Base-by-base conservation (phyloP, 495 filamentous ascomycete species). In the Aspergillus affinis region DNA sequence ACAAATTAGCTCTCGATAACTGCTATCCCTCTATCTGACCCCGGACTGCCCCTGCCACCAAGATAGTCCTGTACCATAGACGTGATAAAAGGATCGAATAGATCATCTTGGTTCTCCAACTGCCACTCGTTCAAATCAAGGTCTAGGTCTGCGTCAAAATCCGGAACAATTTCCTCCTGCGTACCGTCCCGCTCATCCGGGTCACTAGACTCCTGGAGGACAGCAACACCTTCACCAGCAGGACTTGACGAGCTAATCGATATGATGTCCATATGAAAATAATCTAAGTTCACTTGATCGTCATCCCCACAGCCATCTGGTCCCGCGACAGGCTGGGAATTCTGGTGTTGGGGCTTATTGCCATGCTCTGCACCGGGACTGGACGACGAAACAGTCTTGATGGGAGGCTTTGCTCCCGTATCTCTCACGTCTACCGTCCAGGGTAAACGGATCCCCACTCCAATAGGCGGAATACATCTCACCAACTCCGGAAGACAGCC, bases 401-500 rank as follows among this genome's bases (percentile, higher is more conserved):
- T 6, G 7, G 8, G 29, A 17, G 36, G 0, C 36, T 0, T 41
- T 10, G 36, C 6, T 6, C 30, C 36, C 15, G 36, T 1, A 1
- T 41, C 12, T 10, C 36, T 41, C 1, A 13, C 2, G 15, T 41
- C 36, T 15, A 67, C 59, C 15, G 63, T 65, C 65, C 70, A 71
- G 2, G 72, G 69, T 4, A 73, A 58, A 15, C 58, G 58, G 9
- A 59, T 57, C n/a, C 66, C 69, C 6, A 62, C 46, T 6, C 66
- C 67, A 41, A 69, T 62, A 3, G 57, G 51, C 0, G 67, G 61
- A 15, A 72, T 63, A 5, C 68, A 63, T 0, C 69, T 62, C 2
- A 75, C 69, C 4, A 67, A 46, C n/a, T 65, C 61, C 15, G 72
- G 72, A 3, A 75, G 60, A 12, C 55, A 58, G 20, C 46, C 57